These are phyloP conservation scores for Didymella glomerata DNA, from an alignment of 2,329 filamentous ascomycete species.

Conservation along the genomic window DNA sequence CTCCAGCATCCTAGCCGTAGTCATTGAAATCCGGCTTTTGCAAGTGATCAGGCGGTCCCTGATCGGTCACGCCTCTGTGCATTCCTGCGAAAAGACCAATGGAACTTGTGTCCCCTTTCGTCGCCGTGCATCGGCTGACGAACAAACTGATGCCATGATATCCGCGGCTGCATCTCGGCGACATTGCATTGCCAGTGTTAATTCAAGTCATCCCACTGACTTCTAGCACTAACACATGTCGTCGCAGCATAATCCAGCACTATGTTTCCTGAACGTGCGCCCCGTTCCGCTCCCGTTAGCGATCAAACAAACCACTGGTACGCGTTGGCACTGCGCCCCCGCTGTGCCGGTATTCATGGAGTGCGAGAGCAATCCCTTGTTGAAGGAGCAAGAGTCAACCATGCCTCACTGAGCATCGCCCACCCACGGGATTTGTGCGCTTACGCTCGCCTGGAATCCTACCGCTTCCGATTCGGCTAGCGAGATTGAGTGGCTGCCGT, in stretches of 20 bases:
- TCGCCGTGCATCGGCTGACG: conserved; percentile 23
- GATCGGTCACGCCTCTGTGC: conserved; percentile 31
- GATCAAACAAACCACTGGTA: conserved; percentile 34
- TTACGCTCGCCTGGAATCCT: conserved; percentile 28
- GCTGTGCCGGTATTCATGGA: conserved; percentile 23
- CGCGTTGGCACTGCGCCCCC: conserved; percentile 26
- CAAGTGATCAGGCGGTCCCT: conserved; percentile 19
- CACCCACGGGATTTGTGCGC: conserved; percentile 23
- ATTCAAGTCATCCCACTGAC: conserved; percentile 5
- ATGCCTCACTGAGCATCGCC: conserved; percentile 24
- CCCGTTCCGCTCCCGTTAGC: conserved; percentile 41
- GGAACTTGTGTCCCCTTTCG: conserved; percentile 10
- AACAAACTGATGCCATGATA: conserved; percentile 22
- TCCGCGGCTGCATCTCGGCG: conserved; percentile 30
- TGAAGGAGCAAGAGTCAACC: conserved; percentile 9
- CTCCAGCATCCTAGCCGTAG: conserved; percentile 27
- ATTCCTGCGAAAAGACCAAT: conserved; percentile 44
- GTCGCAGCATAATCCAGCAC: conserved; percentile 26
- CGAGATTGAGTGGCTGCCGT: conserved; percentile 23
- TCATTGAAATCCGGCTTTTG: conserved; percentile 17
- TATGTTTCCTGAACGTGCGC: conserved; percentile 32
- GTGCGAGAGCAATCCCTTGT: conserved; percentile 21
- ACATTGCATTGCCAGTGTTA: background rate
- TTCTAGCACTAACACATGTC: conserved; percentile 14
- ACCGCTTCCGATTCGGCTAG: conserved; percentile 29